These are phyloP conservation scores for Fusarium praegraminearum DNA, from an alignment of 2,329 filamentous ascomycete genomes.

Conservation along the genomic window DNA sequence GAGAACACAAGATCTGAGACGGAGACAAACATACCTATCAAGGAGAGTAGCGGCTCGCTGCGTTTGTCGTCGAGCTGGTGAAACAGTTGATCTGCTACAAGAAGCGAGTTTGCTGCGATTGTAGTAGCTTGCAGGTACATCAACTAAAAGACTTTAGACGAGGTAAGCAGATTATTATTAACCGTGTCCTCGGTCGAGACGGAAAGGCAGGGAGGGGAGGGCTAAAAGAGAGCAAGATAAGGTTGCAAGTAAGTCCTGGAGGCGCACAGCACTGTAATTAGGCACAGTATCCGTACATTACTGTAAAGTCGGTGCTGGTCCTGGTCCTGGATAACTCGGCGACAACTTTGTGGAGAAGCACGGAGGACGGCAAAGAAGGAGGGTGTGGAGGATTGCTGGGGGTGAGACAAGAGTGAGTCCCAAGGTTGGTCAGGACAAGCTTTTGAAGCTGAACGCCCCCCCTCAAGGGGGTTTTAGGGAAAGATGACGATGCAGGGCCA, in stretches of 20 bases:
- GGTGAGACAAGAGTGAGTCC: conserved; percentile 25
- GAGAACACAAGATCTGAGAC: conserved; percentile 42
- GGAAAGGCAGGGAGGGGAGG: conserved; percentile 41
- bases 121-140: neutral
- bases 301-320: conserved; percentile 45
- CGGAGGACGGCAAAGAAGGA: conserved; percentile 48
- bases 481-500: conserved; percentile 46
- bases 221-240: conserved; percentile 44
- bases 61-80: conserved; percentile 41
- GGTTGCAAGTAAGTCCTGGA: conserved; percentile 45
- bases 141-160: conserved; percentile 12
- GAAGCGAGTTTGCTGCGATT: conserved; percentile 28
- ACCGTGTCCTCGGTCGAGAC: conserved; percentile 41
- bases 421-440: conserved; percentile 50
- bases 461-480: conserved; percentile 36
- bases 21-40: conserved; percentile 46
- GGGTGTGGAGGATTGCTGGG: conserved; percentile 34
- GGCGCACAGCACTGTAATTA: conserved; percentile 11
- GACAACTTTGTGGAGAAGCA: conserved; percentile 50
- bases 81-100: conserved; percentile 37
- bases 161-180: conserved; percentile 39
- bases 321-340: conserved; percentile 52
- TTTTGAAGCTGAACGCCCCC: conserved; percentile 45
- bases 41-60: conserved; percentile 31
- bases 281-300: neutral